Evolutionary conservation across 352 stramenopile species (phyloP).

Genomic region (Pythium volutum): DNA sequence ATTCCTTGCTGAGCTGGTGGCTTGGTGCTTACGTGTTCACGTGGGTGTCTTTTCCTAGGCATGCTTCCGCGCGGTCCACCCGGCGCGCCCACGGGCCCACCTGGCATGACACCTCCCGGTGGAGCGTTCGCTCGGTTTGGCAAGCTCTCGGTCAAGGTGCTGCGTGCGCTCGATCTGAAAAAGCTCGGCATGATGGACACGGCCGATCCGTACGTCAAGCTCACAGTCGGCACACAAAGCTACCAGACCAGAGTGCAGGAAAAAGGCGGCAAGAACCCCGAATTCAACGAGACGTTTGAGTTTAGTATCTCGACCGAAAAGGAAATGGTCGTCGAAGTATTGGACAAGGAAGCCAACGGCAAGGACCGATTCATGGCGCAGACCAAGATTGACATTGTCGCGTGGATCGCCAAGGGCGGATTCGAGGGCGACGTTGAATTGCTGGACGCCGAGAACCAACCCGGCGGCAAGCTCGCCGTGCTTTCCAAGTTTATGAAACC

Average conservation of each 20-base stretch:
- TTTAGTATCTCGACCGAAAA: conserved; percentile 96
- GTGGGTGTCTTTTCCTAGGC: too few species aligned
- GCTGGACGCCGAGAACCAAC: conserved; percentile 72
- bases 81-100: conserved; percentile 19
- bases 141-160: conserved; percentile 88
- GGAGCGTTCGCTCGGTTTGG: conserved; percentile 85
- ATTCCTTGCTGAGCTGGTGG: too few species aligned
- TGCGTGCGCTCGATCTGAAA: conserved; percentile 91
- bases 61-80: conserved; percentile 33
- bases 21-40: too few species aligned
- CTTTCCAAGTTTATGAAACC: conserved; percentile 87
- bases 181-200: conserved; percentile 92
- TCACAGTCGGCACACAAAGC: conserved; percentile 86
- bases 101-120: conserved; percentile 34
- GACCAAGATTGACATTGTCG: conserved; percentile 88
- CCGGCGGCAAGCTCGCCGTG: conserved; percentile 84
- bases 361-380: conserved; percentile 94
- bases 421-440: conserved; percentile 92
- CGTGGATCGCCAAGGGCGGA: conserved; percentile 90
- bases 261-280: conserved; percentile 91
- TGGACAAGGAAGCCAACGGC: conserved; percentile 89
- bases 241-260: conserved; percentile 82
- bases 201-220: conserved; percentile 91
- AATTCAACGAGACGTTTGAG: conserved; percentile 93
- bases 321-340: conserved; percentile 90